Evolutionary conservation across 805 yeast genomes (phyloP).

Genomic region (Saccharomycopsis vini): DNA sequence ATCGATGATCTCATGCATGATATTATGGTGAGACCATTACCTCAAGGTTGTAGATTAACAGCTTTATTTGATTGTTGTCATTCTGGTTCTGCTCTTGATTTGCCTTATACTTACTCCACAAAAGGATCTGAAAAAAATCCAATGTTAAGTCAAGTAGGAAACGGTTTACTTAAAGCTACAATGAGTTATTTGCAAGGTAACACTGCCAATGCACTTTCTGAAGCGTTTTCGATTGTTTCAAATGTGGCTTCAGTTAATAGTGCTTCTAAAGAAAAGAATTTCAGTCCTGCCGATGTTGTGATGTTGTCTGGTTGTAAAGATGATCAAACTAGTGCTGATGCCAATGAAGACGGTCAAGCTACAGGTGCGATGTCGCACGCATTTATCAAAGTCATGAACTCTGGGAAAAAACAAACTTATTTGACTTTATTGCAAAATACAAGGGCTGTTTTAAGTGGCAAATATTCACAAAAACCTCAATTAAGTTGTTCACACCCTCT

Average conservation of each 20-base stretch:
- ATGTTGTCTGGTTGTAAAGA: conserved; percentile 65
- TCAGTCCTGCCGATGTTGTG: conserved; percentile 60
- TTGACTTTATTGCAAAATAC: conserved; percentile 52
- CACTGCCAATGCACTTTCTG: conserved; percentile 24
- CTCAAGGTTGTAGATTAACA: conserved; percentile 57
- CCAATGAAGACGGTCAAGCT: conserved; percentile 49
- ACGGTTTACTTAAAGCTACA: conserved; percentile 47
- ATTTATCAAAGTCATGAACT: conserved; percentile 48
- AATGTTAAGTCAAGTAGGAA: conserved; percentile 57
- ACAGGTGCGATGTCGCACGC: conserved; percentile 76
- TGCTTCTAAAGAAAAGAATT: conserved; percentile 36
- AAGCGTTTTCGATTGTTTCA: conserved; percentile 18
- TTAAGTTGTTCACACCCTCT: conserved; percentile 60
- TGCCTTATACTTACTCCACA: conserved; percentile 63
- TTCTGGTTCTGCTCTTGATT: conserved; percentile 63
- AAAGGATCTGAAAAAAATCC: conserved; percentile 69
- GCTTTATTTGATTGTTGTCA: conserved; percentile 71
- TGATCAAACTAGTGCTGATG: conserved; percentile 53
- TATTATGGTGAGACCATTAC: conserved; percentile 51
- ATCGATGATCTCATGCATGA: conserved; percentile 60
- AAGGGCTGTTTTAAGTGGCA: conserved; percentile 46
- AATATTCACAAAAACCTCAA: conserved; percentile 68
- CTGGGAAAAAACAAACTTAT: conserved; percentile 49
- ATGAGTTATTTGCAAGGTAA: conserved; percentile 46
- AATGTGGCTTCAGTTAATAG: conserved; percentile 12